phyloP scores from a whole-genome alignment of 257 asterid genomes.

The Solanum chiquidenum region DNA sequence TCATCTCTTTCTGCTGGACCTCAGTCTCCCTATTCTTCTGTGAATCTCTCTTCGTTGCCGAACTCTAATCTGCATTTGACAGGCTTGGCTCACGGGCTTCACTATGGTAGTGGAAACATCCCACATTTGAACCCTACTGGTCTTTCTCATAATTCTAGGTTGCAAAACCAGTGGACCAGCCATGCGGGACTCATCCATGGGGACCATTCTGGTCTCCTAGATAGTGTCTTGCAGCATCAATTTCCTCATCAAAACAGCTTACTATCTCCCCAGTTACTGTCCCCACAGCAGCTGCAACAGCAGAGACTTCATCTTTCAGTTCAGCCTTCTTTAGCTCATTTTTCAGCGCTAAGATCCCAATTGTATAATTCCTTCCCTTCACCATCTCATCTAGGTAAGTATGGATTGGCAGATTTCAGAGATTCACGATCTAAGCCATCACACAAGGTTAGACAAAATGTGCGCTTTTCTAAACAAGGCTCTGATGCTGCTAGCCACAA shows the following conservation, averaged over 20 bases:
- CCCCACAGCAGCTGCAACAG: slow-evolving; percentile 48
- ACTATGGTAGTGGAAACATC: slow-evolving; percentile 36
- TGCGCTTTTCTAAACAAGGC: slow-evolving; percentile 8
- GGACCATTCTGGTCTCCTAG: slow-evolving; percentile 48
- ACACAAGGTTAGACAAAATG: slow-evolving; percentile 8
- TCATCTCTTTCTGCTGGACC: slow-evolving; percentile 51
- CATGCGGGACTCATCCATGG: slow-evolving; percentile 53
- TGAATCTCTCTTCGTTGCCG: slow-evolving; percentile 37
- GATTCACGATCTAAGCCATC: slow-evolving; percentile 10
- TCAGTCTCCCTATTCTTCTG: slow-evolving; percentile 42
- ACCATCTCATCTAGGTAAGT: slow-evolving; percentile 53
- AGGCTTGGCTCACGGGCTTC: slow-evolving; percentile 48
- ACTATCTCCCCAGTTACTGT: slow-evolving; percentile 27
- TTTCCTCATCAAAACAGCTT: slow-evolving; percentile 48
- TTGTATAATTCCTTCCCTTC: slow-evolving; percentile 55
- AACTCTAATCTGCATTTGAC: slow-evolving; percentile 41
- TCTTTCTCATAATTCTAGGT: slow-evolving; percentile 27
- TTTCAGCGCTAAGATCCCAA: slow-evolving; percentile 52
- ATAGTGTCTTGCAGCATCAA: slow-evolving; percentile 53
- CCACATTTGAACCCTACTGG: slow-evolving; percentile 32
- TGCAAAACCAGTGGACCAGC: slow-evolving; percentile 54
- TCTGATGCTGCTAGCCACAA: slow-evolving; percentile 10
- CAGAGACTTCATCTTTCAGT: slow-evolving; percentile 41
- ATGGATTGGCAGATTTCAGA: slow-evolving; percentile 10
- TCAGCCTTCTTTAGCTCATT: slow-evolving; percentile 61